Conservation (phyloP, 169 alveolate genomes). For the Plasmodium adleri region DNA sequence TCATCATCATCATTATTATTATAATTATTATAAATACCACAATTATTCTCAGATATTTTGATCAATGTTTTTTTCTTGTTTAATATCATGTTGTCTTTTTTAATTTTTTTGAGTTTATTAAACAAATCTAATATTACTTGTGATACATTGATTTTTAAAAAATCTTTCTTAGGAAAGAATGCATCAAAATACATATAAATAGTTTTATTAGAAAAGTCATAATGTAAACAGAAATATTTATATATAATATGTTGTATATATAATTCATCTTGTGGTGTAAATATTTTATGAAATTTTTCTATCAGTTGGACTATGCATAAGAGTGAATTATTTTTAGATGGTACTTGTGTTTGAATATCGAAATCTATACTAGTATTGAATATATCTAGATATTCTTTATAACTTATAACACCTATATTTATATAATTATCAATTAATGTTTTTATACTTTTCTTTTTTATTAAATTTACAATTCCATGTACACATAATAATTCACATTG, state of each 20-base stretch:
- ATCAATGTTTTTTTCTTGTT: neutral
- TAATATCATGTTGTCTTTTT: slow-evolving; percentile 38
- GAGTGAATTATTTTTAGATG: slow-evolving; percentile 65
- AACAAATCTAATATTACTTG: slow-evolving; percentile 56
- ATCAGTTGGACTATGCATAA: slow-evolving; percentile 69
- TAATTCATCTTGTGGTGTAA: slow-evolving; percentile 53
- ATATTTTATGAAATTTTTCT: slow-evolving; percentile 64
- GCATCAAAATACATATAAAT: slow-evolving; percentile 76
- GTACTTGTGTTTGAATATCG: slow-evolving; percentile 72
- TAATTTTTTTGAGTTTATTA: slow-evolving; percentile 70
- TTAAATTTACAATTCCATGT: slow-evolving; percentile 86
- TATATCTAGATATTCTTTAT: slow-evolving; percentile 71
- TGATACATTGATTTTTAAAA: slow-evolving; percentile 33
- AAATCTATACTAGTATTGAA: slow-evolving; percentile 76
- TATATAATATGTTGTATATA: slow-evolving; percentile 54
- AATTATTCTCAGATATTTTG: slow-evolving; percentile 21
- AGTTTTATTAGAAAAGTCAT: slow-evolving; percentile 74
- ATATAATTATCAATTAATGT: slow-evolving; percentile 85
- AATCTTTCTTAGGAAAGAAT: slow-evolving; percentile 61
- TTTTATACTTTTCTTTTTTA: slow-evolving; percentile 85
- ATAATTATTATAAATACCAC: neutral
- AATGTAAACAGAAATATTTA: slow-evolving; percentile 59
- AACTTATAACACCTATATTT: slow-evolving; percentile 77
- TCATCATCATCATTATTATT: slow-evolving; percentile 21
- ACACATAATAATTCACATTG: slow-evolving; percentile 83